Evolutionary conservation across 305 asterid genomes (phyloP).

Genomic region (Fraxinus sp.): DNA sequence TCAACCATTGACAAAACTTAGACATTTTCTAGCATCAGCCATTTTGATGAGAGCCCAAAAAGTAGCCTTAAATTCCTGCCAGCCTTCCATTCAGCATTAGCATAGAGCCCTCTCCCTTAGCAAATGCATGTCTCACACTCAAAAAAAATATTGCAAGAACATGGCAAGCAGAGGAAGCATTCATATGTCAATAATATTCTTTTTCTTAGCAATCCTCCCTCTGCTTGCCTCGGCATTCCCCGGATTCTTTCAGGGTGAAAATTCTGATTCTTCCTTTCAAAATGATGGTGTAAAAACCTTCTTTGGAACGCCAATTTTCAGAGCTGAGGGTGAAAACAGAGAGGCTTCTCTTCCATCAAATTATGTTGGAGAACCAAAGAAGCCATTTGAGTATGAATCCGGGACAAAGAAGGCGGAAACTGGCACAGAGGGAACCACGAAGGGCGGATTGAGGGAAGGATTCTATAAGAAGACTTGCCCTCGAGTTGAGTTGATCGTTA

Average conservation of each 20-base stretch:
- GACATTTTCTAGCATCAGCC: neutral
- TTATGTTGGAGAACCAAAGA: neutral
- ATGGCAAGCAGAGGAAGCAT: conserved; percentile 44
- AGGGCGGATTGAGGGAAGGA: conserved; percentile 29
- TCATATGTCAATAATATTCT: conserved; percentile 26
- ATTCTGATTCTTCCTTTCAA: neutral
- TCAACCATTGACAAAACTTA: conserved; percentile 7
- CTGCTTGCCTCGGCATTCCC: conserved; percentile 33
- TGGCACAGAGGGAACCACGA: neutral
- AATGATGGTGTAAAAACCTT: neutral
- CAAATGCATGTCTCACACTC: conserved; percentile 16
- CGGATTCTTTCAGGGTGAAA: neutral
- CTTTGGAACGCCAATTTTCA: neutral
- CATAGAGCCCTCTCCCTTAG: neutral
- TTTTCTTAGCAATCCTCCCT: conserved; percentile 40
- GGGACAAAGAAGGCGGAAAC: neutral
- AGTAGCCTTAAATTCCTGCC: conserved; percentile 24
- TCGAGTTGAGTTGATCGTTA: conserved; percentile 45
- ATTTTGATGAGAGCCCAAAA: neutral
- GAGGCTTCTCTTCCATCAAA: neutral
- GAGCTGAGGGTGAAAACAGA: neutral
- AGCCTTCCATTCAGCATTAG: conserved; percentile 17
- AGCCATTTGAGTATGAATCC: neutral
- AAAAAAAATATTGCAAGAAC: neutral
- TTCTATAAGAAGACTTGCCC: conserved; percentile 56